Evolutionary conservation across 352 stramenopile species (phyloP), one percentile per base, ranked within the genome.

Genomic region (Globisporangium abappressorium): DNA sequence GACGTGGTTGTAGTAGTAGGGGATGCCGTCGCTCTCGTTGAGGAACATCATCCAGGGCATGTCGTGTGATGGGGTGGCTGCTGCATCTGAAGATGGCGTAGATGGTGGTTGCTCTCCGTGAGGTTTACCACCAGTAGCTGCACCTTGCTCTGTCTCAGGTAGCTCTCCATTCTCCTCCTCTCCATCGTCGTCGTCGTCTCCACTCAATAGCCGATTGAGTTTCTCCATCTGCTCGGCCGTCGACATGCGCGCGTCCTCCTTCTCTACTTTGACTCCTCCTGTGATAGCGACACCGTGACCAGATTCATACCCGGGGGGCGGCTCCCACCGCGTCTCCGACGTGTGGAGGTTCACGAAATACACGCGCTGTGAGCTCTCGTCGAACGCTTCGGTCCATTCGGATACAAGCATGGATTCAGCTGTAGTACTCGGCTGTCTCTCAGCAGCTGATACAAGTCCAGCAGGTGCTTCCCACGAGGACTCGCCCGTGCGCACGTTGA

Each of bases 1-100:
- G 33, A 75, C 36, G 49, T 82, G 62, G 51, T 92, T 86, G 67
- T 90, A 90, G 68, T 92, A 93, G 66, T 93, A 93, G 30, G 82
- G 81, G 18, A 80, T 64, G 11, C 79, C 80, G 28, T 87, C 80
- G n/a, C 62, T 75, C 63, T 90, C 82, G 55, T 91, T 89, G 7
- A 91, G 34, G 47, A 90, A 84, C 79, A 91, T 82, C 65, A 89
- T 88, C 85, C 85, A 93, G 26, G 68, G 57, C 46, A 73, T 73
- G 11, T 70, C 49, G 1, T 36, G 53, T 18, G 41, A 55, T 5
- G 41, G 3, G 30, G 54, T 24, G 33, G 34, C 14, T 24, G 26
- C 34, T 26, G 7, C 20, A 12, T 3, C 33, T 26, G 8, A 24
- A 14, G 28, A 43, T 49, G 41, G 41, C 18, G 15, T 49, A 43